These are phyloP conservation scores for Clavulina sp. DNA, from an alignment of 768 basidiomycete genomes.

Conservation along the genomic window DNA sequence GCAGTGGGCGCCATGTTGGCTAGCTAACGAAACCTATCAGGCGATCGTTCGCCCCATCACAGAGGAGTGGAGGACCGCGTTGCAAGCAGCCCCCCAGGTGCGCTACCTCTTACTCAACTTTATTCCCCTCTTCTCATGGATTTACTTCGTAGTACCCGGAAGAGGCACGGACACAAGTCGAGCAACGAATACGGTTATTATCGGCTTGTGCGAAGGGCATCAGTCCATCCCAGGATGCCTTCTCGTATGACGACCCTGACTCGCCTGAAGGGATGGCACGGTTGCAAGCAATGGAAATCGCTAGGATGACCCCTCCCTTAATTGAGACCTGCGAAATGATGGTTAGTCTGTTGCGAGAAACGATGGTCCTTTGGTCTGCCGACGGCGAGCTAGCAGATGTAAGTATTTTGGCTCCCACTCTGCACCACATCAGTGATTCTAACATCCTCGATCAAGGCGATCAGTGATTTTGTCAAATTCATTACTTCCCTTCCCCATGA, in stretches of 20 bases:
- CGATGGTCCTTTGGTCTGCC: constrained; percentile 59
- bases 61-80: constrained; percentile 42
- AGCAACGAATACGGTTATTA: constrained; percentile 62
- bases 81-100: constrained; percentile 37
- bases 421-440: neutral
- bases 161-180: constrained; percentile 45
- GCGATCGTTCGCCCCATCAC: constrained; percentile 64
- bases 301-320: neutral
- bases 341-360: constrained; percentile 36
- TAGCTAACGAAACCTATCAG: constrained; percentile 19
- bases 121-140: neutral
- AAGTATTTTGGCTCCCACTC: constrained; percentile 17
- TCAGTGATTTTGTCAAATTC: constrained; percentile 72
- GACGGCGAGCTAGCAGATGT: constrained; percentile 68
- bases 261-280: constrained; percentile 36
- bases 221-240: constrained; percentile 54
- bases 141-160: constrained; percentile 40
- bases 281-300: constrained; percentile 32
- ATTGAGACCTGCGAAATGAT: constrained; percentile 34
- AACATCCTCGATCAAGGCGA: constrained; percentile 28
- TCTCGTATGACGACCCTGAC: constrained; percentile 35
- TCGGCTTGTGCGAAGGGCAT: constrained; percentile 78
- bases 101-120: neutral
- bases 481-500: constrained; percentile 69
- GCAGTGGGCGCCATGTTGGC: constrained; percentile 4